Evolutionary conservation across 768 basidiomycete genomes (phyloP), one percentile per base, ranked within the genome.

Genomic region (Cystobasidiopsis lactophilus): DNA sequence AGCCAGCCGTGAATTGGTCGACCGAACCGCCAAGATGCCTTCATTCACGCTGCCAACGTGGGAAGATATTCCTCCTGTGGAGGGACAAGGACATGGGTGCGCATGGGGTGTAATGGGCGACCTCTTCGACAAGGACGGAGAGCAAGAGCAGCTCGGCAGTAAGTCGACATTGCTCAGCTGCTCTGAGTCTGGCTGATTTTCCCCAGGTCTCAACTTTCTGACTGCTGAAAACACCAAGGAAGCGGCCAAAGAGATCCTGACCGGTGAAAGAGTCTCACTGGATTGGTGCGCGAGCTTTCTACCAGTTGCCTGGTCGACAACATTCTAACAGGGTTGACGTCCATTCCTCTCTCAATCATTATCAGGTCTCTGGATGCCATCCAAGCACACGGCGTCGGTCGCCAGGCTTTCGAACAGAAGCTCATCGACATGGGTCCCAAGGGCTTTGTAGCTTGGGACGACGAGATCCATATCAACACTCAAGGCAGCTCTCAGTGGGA

Each of bases 181-280:
- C 26, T 21, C 30, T 30, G 13, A 47, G 7, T 18, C 30, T 27
- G 5, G 13, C 13, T n/a, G n/a, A n/a, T 10, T 23, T 10, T 27
- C n/a, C n/a, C n/a, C n/a, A 54, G 53, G 26, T 13, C 35, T 56
- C 3, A 56, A 56, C 45, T 27, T 53, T 30, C 51, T 54, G n/a
- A 59, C 58, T 13, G 41, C 58, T 16, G 55, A 57, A 13, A 55
- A 57, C 27, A 35, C 33, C 31, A 26, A 45, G 18, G 55, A 52
- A 16, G 58, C 55, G 24, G 5, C 19, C 2, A 50, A 56, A 24
- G 55, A 59, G 50, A 52, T 59, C 10, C 35, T 29, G 31, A 54
- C 55, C 18, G 58, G 58, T 14, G 24, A 37, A 19, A 29, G 58
- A 18, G 43, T 56, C 38, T 44, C 44, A 18, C 45, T 59, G 16